phyloP scores from a whole-genome alignment of 306 rosid species.

The Lagenaria siceraria region DNA sequence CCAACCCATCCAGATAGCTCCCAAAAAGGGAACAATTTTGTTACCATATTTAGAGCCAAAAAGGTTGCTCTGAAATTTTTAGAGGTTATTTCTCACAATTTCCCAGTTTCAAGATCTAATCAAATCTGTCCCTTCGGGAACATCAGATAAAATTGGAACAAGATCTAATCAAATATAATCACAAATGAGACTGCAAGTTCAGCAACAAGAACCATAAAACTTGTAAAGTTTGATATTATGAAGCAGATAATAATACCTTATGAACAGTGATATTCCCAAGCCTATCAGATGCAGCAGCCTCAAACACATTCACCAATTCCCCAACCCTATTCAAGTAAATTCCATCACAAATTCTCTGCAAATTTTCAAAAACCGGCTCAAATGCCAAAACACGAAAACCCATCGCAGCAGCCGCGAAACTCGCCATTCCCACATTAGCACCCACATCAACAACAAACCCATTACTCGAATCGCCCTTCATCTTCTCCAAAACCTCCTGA shows the following conservation, averaged over 20 bases:
- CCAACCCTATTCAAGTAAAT: conserved; percentile 70
- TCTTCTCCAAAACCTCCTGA: conserved; percentile 59
- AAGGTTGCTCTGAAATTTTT: too few species aligned
- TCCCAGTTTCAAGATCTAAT: neutral
- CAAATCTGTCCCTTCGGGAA: too few species aligned
- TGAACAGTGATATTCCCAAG: conserved; percentile 76
- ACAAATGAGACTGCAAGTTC: neutral
- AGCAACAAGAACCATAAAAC: neutral
- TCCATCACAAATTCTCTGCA: conserved; percentile 95
- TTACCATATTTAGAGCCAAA: neutral
- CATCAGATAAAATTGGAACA: too few species aligned
- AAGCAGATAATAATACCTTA: conserved; percentile 34
- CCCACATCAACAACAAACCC: conserved; percentile 87
- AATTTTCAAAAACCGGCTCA: conserved; percentile 84
- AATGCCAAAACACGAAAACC: conserved; percentile 73
- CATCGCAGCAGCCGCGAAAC: conserved; percentile 87
- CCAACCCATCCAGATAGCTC: neutral
- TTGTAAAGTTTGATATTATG: neutral
- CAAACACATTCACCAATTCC: conserved; percentile 66
- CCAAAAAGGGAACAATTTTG: neutral
- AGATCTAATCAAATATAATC: neutral
- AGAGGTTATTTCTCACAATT: too few species aligned
- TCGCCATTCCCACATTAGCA: conserved; percentile 91
- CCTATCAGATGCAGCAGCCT: conserved; percentile 76
- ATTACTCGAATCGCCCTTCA: conserved; percentile 32